Evolutionary conservation across 1,284 basidiomycete species (phyloP), one percentile per base, ranked within the genome.

Genomic region (Ustilago lituana): DNA sequence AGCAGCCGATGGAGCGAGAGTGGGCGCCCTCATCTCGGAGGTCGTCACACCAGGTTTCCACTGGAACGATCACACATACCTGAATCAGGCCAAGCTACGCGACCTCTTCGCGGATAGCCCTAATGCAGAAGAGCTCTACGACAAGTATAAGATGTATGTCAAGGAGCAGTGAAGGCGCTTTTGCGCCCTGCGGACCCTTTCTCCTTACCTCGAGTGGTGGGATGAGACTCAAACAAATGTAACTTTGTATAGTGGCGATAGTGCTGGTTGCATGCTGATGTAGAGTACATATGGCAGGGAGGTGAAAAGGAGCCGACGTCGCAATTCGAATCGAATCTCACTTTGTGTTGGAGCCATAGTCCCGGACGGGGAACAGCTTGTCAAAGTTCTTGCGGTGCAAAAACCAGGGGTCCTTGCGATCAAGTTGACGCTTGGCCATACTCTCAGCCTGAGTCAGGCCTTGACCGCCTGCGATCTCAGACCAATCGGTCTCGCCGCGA

Each of bases 321-420:
- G n/a, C 43, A 12, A 7, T 33, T 5, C 15, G 15, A 6, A 29
- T 29, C 9, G 5, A 11, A 4, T 19, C 8, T 38, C 17, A 37
- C 46, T 49, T 38, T 8, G 27, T 24, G 22, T 48, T 46, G 6
- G 59, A 37, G 15, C 41, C 39, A 12, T 37, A 54, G 24, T 17
- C 15, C 8, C 53, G 33, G 19, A 59, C 52, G 2, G 71, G 71
- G 43, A 73, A 73, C 27, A 73, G 46, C 24, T 48, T 47, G 49
- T 73, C 66, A 50, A 73, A 73, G 59, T 69, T 73, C 23, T 33
- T 41, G 15, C 71, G 58, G 31, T 73, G 62, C 40, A 73, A 22
- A 56, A 73, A 73, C 71, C 71, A 73, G 5, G 71, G 71, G 22
- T 73, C 66, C 22, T 73, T 69, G 35, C 52, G 35, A 23, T 66